Conservation (phyloP, 2,329 filamentous ascomycete species). For the Pestalotiopsis fici region DNA sequence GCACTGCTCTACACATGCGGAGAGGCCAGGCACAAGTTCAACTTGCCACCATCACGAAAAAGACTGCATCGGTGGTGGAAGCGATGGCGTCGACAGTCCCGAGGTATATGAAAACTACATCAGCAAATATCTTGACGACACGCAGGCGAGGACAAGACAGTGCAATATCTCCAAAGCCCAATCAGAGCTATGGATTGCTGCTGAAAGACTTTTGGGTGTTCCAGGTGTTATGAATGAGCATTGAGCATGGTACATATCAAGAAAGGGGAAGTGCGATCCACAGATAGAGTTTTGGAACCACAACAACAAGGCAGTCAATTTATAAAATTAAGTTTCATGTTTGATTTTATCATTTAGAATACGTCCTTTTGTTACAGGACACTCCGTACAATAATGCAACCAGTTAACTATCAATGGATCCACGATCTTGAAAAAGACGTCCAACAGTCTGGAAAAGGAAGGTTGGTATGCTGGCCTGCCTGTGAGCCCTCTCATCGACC, state of each 20-base stretch:
- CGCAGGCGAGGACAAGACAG: background rate
- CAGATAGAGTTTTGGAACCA: background rate
- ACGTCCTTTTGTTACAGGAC: too few relatives aligned
- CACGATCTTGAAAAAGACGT: too few relatives aligned
- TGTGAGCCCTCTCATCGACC: background rate
- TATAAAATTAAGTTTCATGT: background rate
- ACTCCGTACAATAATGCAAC: too few relatives aligned
- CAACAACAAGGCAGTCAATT: background rate
- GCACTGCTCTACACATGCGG: constrained; percentile 14
- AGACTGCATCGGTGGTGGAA: background rate
- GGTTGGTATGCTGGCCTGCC: too few relatives aligned
- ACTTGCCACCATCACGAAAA: constrained; percentile 11
- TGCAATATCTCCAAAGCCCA: background rate
- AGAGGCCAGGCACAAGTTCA: constrained; percentile 13
- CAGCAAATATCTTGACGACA: background rate
- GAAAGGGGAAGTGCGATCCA: background rate
- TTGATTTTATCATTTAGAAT: background rate
- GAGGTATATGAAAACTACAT: constrained; percentile 5
- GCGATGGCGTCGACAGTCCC: background rate
- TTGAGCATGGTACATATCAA: background rate
- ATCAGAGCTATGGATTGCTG: constrained; percentile 18
- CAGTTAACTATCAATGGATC: too few relatives aligned
- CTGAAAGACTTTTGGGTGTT: constrained; percentile 16
- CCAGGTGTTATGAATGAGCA: background rate
- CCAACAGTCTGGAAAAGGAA: too few relatives aligned